Percentiles rank a stretch among this genome's conserved stretches.
Conservation (phyloP, 495 filamentous ascomycete genomes). For the Aspergillus campestris region DNA sequence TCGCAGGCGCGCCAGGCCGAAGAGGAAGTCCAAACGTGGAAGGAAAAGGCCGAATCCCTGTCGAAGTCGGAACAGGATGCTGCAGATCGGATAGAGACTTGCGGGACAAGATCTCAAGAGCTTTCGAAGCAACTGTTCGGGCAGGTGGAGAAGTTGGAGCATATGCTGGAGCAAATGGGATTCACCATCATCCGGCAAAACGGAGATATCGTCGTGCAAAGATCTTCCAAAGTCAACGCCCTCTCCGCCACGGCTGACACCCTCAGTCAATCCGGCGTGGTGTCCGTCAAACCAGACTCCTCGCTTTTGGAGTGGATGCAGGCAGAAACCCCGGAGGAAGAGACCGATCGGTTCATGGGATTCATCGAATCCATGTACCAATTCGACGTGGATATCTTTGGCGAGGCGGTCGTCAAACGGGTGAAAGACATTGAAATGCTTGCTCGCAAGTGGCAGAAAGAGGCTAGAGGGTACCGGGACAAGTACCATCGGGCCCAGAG, state of each 20-base stretch:
- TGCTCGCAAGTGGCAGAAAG: conserved; percentile 83
- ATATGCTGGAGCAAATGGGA: conserved; percentile 76
- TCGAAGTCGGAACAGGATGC: conserved; percentile 41
- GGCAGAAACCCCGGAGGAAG: conserved; percentile 52
- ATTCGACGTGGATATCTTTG: conserved; percentile 76
- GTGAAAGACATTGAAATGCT: conserved; percentile 84
- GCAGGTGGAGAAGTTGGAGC: conserved; percentile 66
- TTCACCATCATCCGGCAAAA: conserved; percentile 71
- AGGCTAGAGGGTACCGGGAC: conserved; percentile 78
- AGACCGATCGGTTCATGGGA: conserved; percentile 59
- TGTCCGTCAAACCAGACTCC: conserved; percentile 47
- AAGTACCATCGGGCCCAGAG: conserved; percentile 75
- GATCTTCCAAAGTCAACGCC: conserved; percentile 56
- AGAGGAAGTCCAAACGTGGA: conserved; percentile 53
- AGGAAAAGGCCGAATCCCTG: conserved; percentile 47
- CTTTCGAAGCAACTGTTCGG: conserved; percentile 70
- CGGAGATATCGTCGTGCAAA: conserved; percentile 65
- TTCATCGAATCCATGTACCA: conserved; percentile 60
- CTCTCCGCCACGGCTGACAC: conserved; percentile 49
- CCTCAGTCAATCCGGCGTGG: conserved; percentile 53
- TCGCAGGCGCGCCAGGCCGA: conserved; percentile 58
- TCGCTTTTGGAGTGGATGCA: conserved; percentile 72
- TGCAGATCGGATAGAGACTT: conserved; percentile 46
- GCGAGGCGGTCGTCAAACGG: conserved; percentile 73
- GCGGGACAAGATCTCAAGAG: conserved; percentile 64